Conservation (phyloP, 768 basidiomycete genomes). For the Tubosaeta sp. region DNA sequence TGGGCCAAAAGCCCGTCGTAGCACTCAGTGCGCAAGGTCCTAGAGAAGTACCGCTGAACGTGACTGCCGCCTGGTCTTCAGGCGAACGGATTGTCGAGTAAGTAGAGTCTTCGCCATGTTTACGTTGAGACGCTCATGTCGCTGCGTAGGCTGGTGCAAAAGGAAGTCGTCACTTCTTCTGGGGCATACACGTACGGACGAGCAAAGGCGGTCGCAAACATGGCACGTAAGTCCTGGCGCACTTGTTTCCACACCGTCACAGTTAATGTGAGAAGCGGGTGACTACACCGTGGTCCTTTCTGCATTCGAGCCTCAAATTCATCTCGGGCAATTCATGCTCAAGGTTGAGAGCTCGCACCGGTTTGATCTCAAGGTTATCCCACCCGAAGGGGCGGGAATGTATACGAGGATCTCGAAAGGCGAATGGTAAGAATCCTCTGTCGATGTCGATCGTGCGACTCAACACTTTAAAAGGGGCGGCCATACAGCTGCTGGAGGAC, state of each 20-base stretch:
- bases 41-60: slow-evolving; percentile 69
- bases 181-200: slow-evolving; percentile 81
- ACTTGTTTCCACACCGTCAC: neutral
- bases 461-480: slow-evolving; percentile 43
- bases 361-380: slow-evolving; percentile 61
- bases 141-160: slow-evolving; percentile 47
- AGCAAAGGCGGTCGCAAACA: slow-evolving; percentile 47
- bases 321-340: slow-evolving; percentile 63
- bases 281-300: slow-evolving; percentile 84
- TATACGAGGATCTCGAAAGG: slow-evolving; percentile 66
- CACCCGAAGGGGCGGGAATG: slow-evolving; percentile 91
- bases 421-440: slow-evolving; percentile 54
- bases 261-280: slow-evolving; percentile 38
- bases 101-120: slow-evolving; percentile 26
- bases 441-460: neutral
- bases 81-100: slow-evolving; percentile 76
- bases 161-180: slow-evolving; percentile 67
- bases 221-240: slow-evolving; percentile 44
- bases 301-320: slow-evolving; percentile 65
- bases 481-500: slow-evolving; percentile 63
- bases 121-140: neutral
- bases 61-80: slow-evolving; percentile 68
- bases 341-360: slow-evolving; percentile 57
- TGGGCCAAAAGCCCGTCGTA: slow-evolving; percentile 35
- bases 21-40: slow-evolving; percentile 49